These are phyloP conservation scores for Nicotiana paniculata DNA, from an alignment of 257 asterid species.

Conservation along the genomic window DNA sequence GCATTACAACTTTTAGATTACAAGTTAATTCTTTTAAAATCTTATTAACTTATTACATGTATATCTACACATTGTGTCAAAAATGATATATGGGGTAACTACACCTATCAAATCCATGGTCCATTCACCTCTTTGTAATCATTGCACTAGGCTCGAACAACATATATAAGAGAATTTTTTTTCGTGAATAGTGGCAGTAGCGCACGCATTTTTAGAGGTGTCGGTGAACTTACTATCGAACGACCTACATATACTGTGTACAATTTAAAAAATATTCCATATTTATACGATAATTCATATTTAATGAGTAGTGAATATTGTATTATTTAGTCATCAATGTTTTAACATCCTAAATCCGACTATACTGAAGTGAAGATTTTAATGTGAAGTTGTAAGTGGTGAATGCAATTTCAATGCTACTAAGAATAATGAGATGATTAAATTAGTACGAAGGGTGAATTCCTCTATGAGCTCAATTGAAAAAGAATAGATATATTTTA, in stretches of 20 bases:
- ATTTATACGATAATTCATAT: background rate
- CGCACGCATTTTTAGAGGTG: background rate
- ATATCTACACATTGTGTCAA: background rate
- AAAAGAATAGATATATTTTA: background rate
- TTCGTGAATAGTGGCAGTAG: background rate
- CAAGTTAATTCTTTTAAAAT: no score
- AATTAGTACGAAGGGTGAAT: background rate
- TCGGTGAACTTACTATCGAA: background rate
- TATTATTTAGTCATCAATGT: background rate
- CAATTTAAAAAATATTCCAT: background rate
- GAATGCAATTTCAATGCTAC: background rate
- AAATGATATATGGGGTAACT: background rate
- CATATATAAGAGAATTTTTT: background rate
- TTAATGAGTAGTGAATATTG: background rate
- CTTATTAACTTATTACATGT: background rate
- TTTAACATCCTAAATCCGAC: background rate
- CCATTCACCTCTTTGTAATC: background rate
- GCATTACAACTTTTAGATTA: background rate
- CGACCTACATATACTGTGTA: background rate
- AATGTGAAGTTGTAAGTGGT: background rate
- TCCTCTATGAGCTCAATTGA: background rate
- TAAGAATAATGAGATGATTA: background rate
- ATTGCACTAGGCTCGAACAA: background rate
- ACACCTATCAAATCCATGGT: background rate
- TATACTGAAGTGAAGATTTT: background rate